phyloP scores from a whole-genome alignment of 1,284 basidiomycete genomes.

The Cutaneotrichosporon cutaneum region DNA sequence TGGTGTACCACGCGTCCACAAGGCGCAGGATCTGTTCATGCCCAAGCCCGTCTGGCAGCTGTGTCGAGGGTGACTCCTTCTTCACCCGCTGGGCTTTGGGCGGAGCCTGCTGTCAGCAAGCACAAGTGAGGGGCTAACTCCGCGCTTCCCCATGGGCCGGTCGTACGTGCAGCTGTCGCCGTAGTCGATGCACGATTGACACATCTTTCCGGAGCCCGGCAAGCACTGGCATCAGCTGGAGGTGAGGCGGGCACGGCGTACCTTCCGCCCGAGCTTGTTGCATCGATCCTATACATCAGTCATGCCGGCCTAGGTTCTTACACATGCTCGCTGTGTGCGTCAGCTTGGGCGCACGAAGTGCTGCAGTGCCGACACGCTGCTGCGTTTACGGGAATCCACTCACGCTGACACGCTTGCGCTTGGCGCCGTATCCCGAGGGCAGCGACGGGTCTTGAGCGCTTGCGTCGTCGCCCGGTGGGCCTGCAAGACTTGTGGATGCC shows the following conservation, averaged over 20 bases:
- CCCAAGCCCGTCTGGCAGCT: background rate
- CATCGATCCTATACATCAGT: slow-evolving; percentile 15
- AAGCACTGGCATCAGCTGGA: slow-evolving; percentile 13
- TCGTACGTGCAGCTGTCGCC: slow-evolving; percentile 24
- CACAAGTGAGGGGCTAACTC: slow-evolving; percentile 10
- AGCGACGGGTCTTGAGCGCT: background rate
- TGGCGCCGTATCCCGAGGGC: slow-evolving; percentile 1
- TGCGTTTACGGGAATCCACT: too few species aligned
- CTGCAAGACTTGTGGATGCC: background rate
- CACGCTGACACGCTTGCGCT: slow-evolving; percentile 8
- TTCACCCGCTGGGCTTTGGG: background rate
- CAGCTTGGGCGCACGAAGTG: background rate
- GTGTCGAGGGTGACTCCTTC: background rate
- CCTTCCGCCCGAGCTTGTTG: slow-evolving; percentile 22
- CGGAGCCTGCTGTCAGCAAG: slow-evolving; percentile 2
- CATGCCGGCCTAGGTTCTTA: background rate
- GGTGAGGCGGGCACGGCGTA: background rate
- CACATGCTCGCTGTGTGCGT: slow-evolving; percentile 8
- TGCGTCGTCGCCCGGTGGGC: background rate
- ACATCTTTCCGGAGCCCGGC: slow-evolving; percentile 6
- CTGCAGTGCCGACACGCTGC: too few species aligned
- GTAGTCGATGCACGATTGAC: slow-evolving; percentile 21
- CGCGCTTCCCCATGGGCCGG: slow-evolving; percentile 21
- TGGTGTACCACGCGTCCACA: slow-evolving; percentile 13
- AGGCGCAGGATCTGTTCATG: slow-evolving; percentile 6